Percentiles rank a stretch among this genome's conserved stretches.
These are phyloP conservation scores for Pueraria montana DNA, from an alignment of 306 rosid genomes.

Conservation along the genomic window DNA sequence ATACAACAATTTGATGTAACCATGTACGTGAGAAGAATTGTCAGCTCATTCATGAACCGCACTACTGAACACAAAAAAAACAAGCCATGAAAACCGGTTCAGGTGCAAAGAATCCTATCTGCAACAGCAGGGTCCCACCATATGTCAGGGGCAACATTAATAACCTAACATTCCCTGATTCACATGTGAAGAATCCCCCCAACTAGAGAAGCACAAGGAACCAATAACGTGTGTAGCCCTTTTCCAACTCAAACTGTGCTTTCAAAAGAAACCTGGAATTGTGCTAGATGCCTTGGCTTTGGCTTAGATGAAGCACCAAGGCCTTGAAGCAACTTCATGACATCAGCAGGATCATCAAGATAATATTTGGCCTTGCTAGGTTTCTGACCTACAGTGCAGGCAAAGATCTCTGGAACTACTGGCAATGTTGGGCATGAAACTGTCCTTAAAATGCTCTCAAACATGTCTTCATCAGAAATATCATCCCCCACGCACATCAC, in stretches of 20 bases:
- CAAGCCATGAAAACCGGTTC: slow-evolving; percentile 35
- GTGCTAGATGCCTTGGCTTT: slow-evolving; percentile 63
- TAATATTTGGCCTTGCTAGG: slow-evolving; percentile 87
- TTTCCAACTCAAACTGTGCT: slow-evolving; percentile 53
- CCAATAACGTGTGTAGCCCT: background rate
- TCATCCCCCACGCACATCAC: slow-evolving; percentile 86
- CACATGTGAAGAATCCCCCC: slow-evolving; percentile 36
- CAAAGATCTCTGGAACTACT: slow-evolving; percentile 68
- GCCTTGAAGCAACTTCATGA: slow-evolving; percentile 69
- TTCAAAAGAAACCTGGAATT: slow-evolving; percentile 77
- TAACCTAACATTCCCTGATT: slow-evolving; percentile 42
- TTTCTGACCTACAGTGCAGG: slow-evolving; percentile 82
- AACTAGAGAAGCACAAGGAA: slow-evolving; percentile 20
- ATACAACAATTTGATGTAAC: slow-evolving; percentile 56
- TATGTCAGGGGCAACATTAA: slow-evolving; percentile 24
- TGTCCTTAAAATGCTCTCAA: slow-evolving; percentile 70
- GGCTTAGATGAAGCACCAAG: slow-evolving; percentile 74
- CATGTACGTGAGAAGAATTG: slow-evolving; percentile 57
- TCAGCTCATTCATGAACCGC: slow-evolving; percentile 52
- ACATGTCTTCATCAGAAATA: slow-evolving; percentile 86
- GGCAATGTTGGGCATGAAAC: slow-evolving; percentile 60
- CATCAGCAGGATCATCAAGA: slow-evolving; percentile 74
- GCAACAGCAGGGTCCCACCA: slow-evolving; percentile 50
- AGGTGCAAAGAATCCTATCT: slow-evolving; percentile 45
- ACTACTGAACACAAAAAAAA: slow-evolving; percentile 15